Base-by-base conservation (phyloP, 257 asterid genomes). In the Mentha longifolia region DNA sequence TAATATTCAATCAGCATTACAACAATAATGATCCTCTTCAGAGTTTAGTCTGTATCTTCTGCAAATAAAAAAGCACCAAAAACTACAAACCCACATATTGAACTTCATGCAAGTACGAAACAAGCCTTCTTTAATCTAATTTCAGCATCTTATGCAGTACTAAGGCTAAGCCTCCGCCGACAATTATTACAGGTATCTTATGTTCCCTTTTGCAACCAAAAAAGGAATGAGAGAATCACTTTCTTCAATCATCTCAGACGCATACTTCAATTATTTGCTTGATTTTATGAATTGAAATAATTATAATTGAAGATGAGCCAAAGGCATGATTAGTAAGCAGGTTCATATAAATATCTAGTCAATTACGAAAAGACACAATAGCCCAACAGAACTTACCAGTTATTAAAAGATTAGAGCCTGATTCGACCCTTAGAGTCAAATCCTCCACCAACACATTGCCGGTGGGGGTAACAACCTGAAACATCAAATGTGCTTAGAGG, bases 401-500 rank as follows among this genome's bases (percentile, higher is more conserved):
- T 73, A 95, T 95, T 87, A 95, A 86, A 71, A 95, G 99, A 86
- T 95, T 95, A 30, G 99, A 92, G 68, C 99, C 99, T n/a, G 97
- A 69, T 86, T 92, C 98, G 79, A 95, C 97, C 83, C 82, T 87
- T 37, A 95, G 83, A 62, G 89, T 78, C 85, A 95, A 81, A 79
- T 86, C 93, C 82, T 95, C 89, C 57, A 95, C 99, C 84, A 95
- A 80, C 64, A 95, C 97, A 83, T 95, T 95, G 68, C 89, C 94
- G 73, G 97, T 89, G 41, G 99, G 99, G 41, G 99, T 95, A 78
- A 95, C 99, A 76, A 95, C 98, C 99, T 95, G 91, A 71, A 81
- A 75, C 55, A 68, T 33, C 28, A 57, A n/a, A 81, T 39, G 64
- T 74, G 54, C 61, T 65, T 66, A 73, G 67, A 81, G 77, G 73